Base-by-base conservation (phyloP, 2,329 filamentous ascomycete genomes). In the Thermochaetoides dissita region DNA sequence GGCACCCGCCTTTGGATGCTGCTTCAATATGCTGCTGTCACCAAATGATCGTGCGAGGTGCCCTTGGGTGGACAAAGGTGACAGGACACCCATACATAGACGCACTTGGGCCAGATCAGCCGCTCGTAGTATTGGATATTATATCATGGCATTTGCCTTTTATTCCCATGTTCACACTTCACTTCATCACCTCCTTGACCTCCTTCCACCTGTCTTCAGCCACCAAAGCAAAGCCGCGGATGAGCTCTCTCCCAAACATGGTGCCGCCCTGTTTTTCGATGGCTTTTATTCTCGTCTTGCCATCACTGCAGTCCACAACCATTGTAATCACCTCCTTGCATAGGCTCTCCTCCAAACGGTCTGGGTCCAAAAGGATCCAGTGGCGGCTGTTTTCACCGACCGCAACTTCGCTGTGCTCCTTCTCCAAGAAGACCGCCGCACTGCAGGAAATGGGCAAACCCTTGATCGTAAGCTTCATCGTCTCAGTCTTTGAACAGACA, bases 281-380 rank as follows among this genome's bases (percentile, higher is more conserved):
- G 39, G 72, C 75, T 50, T 85, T 52, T 11, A 94, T 67, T 52
- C 69, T 72, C 3, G 68, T 70, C 39, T 67, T 63, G n/a, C 57
- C 71, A n/a, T 57, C 54, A 9, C 58, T 63, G 45, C 65, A 66
- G 57, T 89, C 82, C n/a, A 94, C 75, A 38, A 91, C 79, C 31
- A 94, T 65, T 3, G 80, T 88, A n/a, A 91, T 67, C n/a, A 63
- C 72, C 68, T 98, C 91, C 47, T 79, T 70, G 57, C 86, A 94
- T 36, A 94, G 63, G 7, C 73, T 75, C 64, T 96, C 91, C 64
- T 98, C 91, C 52, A 94, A 81, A 17, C 78, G 75, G 63, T 98
- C 91, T 2, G 86, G 86, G 63, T 98, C 91, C 6, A 83, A 76
- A 44, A 98, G 63, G 3, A 95, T 66, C 85, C 87, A 94, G 56